phyloP scores from a whole-genome alignment of 306 rosid species.

The Cucurbita argyrosperma region DNA sequence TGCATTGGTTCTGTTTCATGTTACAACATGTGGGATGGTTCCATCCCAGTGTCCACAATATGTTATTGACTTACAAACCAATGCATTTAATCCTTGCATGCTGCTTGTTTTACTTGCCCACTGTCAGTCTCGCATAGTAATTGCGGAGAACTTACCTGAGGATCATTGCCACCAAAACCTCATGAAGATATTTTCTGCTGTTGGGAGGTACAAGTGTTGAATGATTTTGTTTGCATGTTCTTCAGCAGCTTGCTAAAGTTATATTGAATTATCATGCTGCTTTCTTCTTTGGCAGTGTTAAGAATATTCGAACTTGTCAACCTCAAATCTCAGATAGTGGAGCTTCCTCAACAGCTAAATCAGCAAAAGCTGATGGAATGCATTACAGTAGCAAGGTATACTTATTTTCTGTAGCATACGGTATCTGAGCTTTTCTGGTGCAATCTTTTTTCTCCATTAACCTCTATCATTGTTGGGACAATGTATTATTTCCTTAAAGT shows the following conservation, averaged over 20 bases:
- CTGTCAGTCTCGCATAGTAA: conserved; percentile 68
- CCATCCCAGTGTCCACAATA: background rate
- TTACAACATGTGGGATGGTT: background rate
- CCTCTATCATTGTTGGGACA: background rate
- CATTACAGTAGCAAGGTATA: conserved; percentile 67
- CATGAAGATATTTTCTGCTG: conserved; percentile 79
- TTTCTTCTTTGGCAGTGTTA: conserved; percentile 53
- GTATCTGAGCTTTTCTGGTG: background rate
- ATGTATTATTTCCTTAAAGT: background rate
- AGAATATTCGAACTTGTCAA: conserved; percentile 89
- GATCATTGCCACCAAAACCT: conserved; percentile 99
- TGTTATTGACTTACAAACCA: background rate
- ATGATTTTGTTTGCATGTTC: background rate
- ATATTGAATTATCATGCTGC: background rate
- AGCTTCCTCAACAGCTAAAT: conserved; percentile 56
- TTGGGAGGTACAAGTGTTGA: conserved; percentile 61
- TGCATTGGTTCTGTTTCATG: background rate
- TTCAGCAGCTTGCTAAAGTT: background rate
- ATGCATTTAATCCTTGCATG: background rate
- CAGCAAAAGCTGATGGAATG: conserved; percentile 63
- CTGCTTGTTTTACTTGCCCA: conserved; percentile 11
- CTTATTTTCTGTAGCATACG: background rate
- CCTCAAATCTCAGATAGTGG: conserved; percentile 65
- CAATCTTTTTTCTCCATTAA: background rate
- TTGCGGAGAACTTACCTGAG: conserved; percentile 96